Base-by-base conservation (phyloP, 2,329 filamentous ascomycete genomes). In the Malbranchea cinnamomea region DNA sequence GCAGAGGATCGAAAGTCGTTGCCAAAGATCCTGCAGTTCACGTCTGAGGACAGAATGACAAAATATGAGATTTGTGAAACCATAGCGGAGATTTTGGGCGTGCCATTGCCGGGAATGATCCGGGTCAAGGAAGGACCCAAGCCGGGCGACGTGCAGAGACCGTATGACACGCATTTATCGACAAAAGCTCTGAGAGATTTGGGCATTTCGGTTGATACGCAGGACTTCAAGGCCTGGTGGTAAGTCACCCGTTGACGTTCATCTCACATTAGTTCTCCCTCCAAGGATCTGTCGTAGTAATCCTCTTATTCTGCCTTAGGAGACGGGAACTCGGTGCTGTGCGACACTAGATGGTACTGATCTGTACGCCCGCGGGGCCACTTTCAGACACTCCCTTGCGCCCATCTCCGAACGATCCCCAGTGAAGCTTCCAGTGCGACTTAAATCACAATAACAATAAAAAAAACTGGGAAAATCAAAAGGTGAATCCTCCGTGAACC, bases 111-210 rank as follows among this genome's bases (percentile, higher is more conserved):
- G 26, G 67, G 68, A 5, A 75, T 93, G 52, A 64, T 70, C 44
- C 36, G 43, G 24, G 60, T 77, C 6, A 77, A 82, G 44, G 68
- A 72, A 14, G 65, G 79, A 44, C 78, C 79, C 49, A 76, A 81
- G 39, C 72, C 75, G 4, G 74, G 71, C 37, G 71, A 76, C 25
- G 79, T 84, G 1, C 71, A 84, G 56, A 67, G 84, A 39, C 84
- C 85, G 8, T 93, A 81, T 48, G 83, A 93, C 55, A 87, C 79
- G 43, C 83, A 93, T 53, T 60, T 94, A 26, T 84, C 80, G 44
- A 93, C 79, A 6, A 70, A 68, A 53, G 71, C 63, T 22, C 56
- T 93, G 39, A 70, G 70, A 50, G 71, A 81, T 9, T 49, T 92
- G 37, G 81, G 72, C 0, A 79, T 93, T 38, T 67, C 79, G 46